Evolutionary conservation across 2,329 filamentous ascomycete genomes (phyloP).

Genomic region (Diaporthe humulicola): DNA sequence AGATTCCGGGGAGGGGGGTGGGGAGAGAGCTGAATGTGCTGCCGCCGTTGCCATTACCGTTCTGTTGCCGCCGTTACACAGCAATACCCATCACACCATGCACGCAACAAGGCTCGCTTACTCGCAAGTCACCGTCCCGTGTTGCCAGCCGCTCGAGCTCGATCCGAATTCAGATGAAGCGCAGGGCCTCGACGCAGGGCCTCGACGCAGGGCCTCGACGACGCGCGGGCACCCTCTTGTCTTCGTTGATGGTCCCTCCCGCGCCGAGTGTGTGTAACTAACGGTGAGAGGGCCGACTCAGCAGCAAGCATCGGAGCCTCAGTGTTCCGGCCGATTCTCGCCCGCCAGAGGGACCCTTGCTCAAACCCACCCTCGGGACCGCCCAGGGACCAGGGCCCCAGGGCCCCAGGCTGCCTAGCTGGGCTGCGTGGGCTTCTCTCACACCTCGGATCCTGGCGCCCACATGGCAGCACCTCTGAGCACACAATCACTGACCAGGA

Average conservation of each 20-base stretch:
- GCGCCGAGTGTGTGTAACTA: neutral
- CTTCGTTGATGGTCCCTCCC: neutral
- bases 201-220: conserved; percentile 1
- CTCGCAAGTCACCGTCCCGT: neutral
- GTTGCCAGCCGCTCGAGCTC: conserved; percentile 5
- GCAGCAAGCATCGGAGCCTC: conserved; percentile 22
- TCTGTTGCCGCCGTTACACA: conserved; percentile 18
- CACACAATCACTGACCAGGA: conserved; percentile 1
- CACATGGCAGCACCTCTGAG: conserved; percentile 22
- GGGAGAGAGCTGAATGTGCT: neutral
- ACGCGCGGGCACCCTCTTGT: neutral
- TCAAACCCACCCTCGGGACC: conserved; percentile 18
- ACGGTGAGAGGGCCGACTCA: conserved; percentile 16
- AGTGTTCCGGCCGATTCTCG: conserved; percentile 12
- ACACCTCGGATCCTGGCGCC: conserved; percentile 23
- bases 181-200: conserved; percentile 2
- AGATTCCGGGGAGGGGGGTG: neutral
- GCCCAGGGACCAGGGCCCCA: conserved; percentile 19
- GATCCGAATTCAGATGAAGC: neutral
- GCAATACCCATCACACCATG: conserved; percentile 2
- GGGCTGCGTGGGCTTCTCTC: conserved; percentile 19
- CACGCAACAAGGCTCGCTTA: conserved; percentile 7
- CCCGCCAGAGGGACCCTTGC: conserved; percentile 22
- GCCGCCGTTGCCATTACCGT: neutral
- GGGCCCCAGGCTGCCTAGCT: conserved; percentile 1